These are phyloP conservation scores for Penicillium freii DNA, from an alignment of 2,329 filamentous ascomycete species.

Conservation along the genomic window DNA sequence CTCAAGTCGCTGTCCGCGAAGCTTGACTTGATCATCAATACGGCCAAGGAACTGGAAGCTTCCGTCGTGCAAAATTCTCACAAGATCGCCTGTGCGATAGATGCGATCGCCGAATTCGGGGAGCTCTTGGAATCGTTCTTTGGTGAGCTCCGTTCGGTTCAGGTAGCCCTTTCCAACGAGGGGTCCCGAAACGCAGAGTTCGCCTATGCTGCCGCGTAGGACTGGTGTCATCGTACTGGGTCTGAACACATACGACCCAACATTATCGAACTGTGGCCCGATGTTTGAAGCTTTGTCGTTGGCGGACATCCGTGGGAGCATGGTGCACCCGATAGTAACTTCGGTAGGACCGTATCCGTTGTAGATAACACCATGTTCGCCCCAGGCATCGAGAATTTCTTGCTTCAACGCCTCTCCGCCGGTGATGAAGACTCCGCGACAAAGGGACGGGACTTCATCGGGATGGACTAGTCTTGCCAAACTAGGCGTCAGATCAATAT, in stretches of 20 bases:
- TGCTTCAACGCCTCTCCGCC: conserved; percentile 85
- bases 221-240: conserved; percentile 70
- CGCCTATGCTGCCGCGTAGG: conserved; percentile 74
- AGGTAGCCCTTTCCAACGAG: conserved; percentile 89
- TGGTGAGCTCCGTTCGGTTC: conserved; percentile 73
- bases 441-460: conserved; percentile 74
- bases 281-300: conserved; percentile 86
- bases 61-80: conserved; percentile 73
- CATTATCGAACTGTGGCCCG: conserved; percentile 80
- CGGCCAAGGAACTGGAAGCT: conserved; percentile 86
- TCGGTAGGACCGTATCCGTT: conserved; percentile 93
- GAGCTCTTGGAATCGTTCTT: conserved; percentile 70
- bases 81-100: conserved; percentile 87
- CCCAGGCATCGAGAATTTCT: conserved; percentile 86
- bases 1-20: conserved; percentile 84
- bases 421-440: conserved; percentile 85
- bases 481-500: conserved; percentile 89
- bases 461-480: conserved; percentile 76
- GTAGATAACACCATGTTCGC: conserved; percentile 74
- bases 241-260: conserved; percentile 75
- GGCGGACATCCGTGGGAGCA: conserved; percentile 74
- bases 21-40: conserved; percentile 87
- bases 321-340: conserved; percentile 88
- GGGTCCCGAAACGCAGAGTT: conserved; percentile 83
- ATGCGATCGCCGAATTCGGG: conserved; percentile 58